Evolutionary conservation across 192 early-diverging fungal genomes (phyloP), one percentile per base, ranked within the genome.

Genomic region (Mortierella claussenii): DNA sequence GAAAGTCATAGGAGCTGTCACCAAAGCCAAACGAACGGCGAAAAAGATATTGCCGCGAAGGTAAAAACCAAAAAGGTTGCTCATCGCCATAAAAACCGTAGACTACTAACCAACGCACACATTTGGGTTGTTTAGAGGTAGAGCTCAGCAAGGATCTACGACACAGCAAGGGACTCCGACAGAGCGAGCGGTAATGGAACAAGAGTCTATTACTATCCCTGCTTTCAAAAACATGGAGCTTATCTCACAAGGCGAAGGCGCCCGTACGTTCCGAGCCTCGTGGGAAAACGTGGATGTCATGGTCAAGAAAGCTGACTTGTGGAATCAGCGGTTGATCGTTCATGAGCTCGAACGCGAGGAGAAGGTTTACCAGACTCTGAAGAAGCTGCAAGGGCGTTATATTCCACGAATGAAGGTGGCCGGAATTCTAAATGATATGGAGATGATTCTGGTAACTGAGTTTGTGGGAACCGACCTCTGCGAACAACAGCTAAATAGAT

Each of bases 321-420:
- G 45, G 43, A 66, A 56, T 18, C 15, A 49, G 37, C 61, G 40
- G 12, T 9, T 11, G 33, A n/a, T 45, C 1, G 33, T 64, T 8
- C 37, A 64, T 32, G 51, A 53, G n/a, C 50, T 65, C 13, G 28
- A 28, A 31, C 52, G 66, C 46, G 71, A 76, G 44, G 47, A 37
- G 18, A 23, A 30, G 15, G 32, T 76, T 18, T 66, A 78, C 24
- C n/a, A 62, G 27, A 4, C 31, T 13, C 43, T 78, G 26, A 23
- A 27, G 3, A n/a, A 5, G 11, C 31, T 74, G 31, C 61, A 64
- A 55, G 69, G 54, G 15, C 28, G 5, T 9, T 64, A 20, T 13
- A 64, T 54, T 31, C 61, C 37, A 8, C 30, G 15, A 36, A 15
- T 54, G 51, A 64, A 34, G 51, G n/a, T 64, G 24, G 61, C 34